Conservation (phyloP, 371 early-diverging fungal genomes). For the Mortierella sp. region DNA sequence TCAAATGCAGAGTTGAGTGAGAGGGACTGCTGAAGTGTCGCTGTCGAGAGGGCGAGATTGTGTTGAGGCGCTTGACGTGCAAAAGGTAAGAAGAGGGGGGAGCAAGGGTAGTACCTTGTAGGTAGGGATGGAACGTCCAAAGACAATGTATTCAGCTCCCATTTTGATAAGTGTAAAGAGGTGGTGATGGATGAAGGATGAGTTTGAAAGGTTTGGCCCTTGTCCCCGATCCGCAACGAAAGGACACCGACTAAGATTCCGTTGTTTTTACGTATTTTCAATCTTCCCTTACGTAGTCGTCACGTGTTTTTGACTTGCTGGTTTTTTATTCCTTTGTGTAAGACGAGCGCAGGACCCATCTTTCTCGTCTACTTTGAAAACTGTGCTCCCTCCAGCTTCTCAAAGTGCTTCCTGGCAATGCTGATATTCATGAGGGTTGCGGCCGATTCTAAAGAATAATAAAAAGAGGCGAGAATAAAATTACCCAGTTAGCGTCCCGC, state of each 20-base stretch:
- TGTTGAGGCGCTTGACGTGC: neutral
- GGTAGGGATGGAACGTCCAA: constrained; percentile 58
- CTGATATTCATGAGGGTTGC: constrained; percentile 88
- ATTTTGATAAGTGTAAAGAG: constrained; percentile 27
- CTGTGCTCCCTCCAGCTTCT: constrained; percentile 78
- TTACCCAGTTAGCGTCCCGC: neutral
- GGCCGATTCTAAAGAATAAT: constrained; percentile 79
- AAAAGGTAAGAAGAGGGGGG: neutral
- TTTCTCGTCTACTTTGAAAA: constrained; percentile 44
- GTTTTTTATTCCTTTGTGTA: neutral
- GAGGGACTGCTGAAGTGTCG: neutral
- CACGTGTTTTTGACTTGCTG: neutral
- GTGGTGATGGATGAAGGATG: constrained; percentile 22
- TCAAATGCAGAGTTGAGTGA: neutral
- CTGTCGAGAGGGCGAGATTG: neutral
- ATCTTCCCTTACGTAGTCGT: neutral
- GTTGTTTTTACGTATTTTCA: neutral
- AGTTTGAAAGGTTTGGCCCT: constrained; percentile 8
- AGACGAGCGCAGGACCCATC: neutral
- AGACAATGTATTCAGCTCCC: constrained; percentile 58
- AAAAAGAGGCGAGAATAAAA: neutral
- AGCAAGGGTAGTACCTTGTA: constrained; percentile 43
- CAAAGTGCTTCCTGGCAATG: constrained; percentile 90
- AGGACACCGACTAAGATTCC: neutral
- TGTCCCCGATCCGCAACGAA: constrained; percentile 10